phyloP scores from a whole-genome alignment of 108 stramenopile genomes.

The Skeletonema grethae region DNA sequence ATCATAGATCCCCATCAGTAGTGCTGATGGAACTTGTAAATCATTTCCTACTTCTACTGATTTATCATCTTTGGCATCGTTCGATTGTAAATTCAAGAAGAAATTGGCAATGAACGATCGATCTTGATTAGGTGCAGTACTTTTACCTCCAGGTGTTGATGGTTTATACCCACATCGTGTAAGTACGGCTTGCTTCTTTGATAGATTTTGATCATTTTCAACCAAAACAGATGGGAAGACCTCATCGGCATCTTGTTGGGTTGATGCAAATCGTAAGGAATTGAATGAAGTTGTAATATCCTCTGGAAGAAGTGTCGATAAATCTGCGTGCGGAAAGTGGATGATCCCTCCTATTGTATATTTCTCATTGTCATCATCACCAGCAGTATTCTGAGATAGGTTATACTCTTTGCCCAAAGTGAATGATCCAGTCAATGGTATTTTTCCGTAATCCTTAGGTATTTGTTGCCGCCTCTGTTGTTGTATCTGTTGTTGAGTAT shows the following conservation, averaged over 20 bases:
- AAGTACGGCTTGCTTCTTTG: constrained; percentile 16
- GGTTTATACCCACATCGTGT: constrained; percentile 37
- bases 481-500: neutral
- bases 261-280: constrained; percentile 24
- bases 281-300: constrained; percentile 32
- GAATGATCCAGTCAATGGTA: constrained; percentile 17
- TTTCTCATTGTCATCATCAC: neutral
- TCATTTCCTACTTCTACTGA: neutral
- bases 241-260: neutral
- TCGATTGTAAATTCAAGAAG: neutral
- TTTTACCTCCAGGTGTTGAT: neutral
- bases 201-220: neutral
- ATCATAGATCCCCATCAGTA: constrained; percentile 74
- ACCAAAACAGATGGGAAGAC: constrained; percentile 1
- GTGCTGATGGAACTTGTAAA: constrained; percentile 11
- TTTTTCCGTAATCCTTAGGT: constrained; percentile 9
- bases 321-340: constrained; percentile 25
- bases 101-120: constrained; percentile 34
- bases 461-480: constrained; percentile 1
- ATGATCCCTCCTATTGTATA: constrained; percentile 14
- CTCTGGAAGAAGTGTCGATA: constrained; percentile 17
- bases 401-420: constrained; percentile 14
- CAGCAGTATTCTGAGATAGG: constrained; percentile 1
- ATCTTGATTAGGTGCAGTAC: constrained; percentile 30
- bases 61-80: neutral